Conservation (phyloP, 176 grass and related monocot genomes). For the Lolium perenne region DNA sequence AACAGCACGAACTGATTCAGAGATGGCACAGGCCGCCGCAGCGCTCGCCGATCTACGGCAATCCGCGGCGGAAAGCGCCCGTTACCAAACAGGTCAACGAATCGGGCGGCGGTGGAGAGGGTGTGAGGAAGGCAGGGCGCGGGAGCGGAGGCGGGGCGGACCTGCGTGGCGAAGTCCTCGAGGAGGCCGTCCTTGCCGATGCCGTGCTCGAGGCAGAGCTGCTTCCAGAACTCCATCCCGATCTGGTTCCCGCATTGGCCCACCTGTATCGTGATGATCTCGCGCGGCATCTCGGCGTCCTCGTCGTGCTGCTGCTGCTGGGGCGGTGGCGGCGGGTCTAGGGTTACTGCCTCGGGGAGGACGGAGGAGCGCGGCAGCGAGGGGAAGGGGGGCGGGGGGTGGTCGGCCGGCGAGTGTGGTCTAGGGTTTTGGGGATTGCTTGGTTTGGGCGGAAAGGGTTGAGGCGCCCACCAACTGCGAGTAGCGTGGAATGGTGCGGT, state of each 20-base stretch:
- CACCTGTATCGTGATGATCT: constrained; percentile 99
- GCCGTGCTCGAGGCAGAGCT: constrained; percentile 99
- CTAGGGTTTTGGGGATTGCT: constrained; percentile 52
- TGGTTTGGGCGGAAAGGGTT: constrained; percentile 35
- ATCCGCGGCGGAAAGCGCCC: not conserved
- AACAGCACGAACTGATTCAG: not conserved
- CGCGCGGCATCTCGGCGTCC: constrained; percentile 70
- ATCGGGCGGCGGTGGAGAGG: not conserved
- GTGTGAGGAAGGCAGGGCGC: not conserved
- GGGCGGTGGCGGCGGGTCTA: constrained; percentile 6
- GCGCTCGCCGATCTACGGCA: not conserved
- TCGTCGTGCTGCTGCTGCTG: not conserved
- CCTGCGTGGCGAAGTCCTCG: constrained; percentile 98
- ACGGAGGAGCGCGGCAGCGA: not conserved
- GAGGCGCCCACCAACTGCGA: constrained; percentile 15
- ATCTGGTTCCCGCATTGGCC: constrained; percentile 99
- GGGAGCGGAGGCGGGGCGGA: not conserved
- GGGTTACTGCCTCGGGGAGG: not conserved
- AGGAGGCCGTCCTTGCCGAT: constrained; percentile 99
- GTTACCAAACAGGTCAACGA: not conserved
- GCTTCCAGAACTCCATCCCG: constrained; percentile 99
- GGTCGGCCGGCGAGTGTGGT: constrained; percentile 2
- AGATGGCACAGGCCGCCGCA: not conserved
- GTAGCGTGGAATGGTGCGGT: not conserved
- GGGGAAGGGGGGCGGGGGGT: not conserved